Percentiles rank a stretch among this genome's conserved stretches.
Evolutionary conservation across 768 basidiomycete genomes (phyloP).

Genomic region (Mycena capillaripes): DNA sequence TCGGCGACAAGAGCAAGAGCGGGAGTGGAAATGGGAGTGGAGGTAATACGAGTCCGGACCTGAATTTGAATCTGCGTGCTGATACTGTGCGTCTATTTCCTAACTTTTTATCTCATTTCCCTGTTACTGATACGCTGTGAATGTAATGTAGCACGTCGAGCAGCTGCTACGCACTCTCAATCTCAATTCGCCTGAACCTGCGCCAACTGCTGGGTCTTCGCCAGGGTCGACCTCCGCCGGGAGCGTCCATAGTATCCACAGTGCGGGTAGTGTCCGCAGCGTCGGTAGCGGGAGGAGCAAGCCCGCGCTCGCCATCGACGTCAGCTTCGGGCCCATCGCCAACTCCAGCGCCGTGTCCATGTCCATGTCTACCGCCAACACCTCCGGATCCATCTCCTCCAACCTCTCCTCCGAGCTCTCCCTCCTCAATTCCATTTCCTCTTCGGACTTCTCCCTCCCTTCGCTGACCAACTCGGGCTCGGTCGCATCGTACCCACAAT

Average conservation of each 20-base stretch:
- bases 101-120: slow-evolving; percentile 38
- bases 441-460: neutral
- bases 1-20: slow-evolving; percentile 72
- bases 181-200: slow-evolving; percentile 80
- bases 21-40: slow-evolving; percentile 7
- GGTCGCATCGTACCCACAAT: slow-evolving; percentile 42
- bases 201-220: slow-evolving; percentile 56
- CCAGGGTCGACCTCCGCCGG: slow-evolving; percentile 58
- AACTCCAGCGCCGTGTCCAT: neutral
- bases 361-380: neutral
- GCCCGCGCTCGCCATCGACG: slow-evolving; percentile 28
- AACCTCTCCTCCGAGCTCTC: no score
- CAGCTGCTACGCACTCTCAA: slow-evolving; percentile 85
- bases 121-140: slow-evolving; percentile 30
- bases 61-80: slow-evolving; percentile 13
- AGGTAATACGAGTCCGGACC: slow-evolving; percentile 28
- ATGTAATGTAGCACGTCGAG: slow-evolving; percentile 74
- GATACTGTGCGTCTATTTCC: slow-evolving; percentile 59
- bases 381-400: no score
- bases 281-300: slow-evolving; percentile 6
- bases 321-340: slow-evolving; percentile 29
- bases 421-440: neutral
- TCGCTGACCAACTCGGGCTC: slow-evolving; percentile 29
- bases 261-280: slow-evolving; percentile 1
- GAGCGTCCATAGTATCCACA: slow-evolving; percentile 21